Evolutionary conservation across 441 rosid genomes (phyloP), one percentile per base, ranked within the genome.

Genomic region (Populus hybrid): DNA sequence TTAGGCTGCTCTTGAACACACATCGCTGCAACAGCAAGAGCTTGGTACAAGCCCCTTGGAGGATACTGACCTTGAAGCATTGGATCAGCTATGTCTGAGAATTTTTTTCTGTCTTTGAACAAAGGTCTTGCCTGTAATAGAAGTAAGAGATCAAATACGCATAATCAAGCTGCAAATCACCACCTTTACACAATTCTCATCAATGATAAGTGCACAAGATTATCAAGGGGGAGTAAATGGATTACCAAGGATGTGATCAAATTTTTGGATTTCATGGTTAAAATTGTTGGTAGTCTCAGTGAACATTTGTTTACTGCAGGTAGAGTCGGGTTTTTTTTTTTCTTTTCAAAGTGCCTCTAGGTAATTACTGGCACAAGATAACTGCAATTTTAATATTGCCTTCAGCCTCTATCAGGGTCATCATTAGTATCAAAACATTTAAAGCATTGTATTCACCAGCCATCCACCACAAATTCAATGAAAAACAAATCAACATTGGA

Each of bases 1-100:
- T 86, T 86, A n/a, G 99, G 99, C 80, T 94, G 95, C 78, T 94
- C 98, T 78, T 94, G 98, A 36, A 94, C 97, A 16, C 99, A 95
- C 97, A 95, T 94, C 67, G 97, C 98, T 20, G 99, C 95, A 10
- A 94, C 89, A 6, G 98, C 97, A 67, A 95, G 94, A 70, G 98
- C 99, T 89, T 95, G 98, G 81, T 92, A 91, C 70, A 95, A 75
- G 73, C 97, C 98, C 80, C 95, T 87, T 0, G 81, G 81, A 0
- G 99, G 99, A 85, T 90, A 94, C 75, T 89, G 93, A 77, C 97
- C 98, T 73, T 94, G 95, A 53, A 95, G 95, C 61, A 71, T 70
- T 0, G 98, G 99, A 77, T 95, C 98, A 14, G 91, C 98, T 92
- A 95, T 94, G 79, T 90, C 90, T 2, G 93, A 74, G 32, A 95